phyloP scores from a whole-genome alignment of 2,329 filamentous ascomycete species.

The Neonectria coccinea region DNA sequence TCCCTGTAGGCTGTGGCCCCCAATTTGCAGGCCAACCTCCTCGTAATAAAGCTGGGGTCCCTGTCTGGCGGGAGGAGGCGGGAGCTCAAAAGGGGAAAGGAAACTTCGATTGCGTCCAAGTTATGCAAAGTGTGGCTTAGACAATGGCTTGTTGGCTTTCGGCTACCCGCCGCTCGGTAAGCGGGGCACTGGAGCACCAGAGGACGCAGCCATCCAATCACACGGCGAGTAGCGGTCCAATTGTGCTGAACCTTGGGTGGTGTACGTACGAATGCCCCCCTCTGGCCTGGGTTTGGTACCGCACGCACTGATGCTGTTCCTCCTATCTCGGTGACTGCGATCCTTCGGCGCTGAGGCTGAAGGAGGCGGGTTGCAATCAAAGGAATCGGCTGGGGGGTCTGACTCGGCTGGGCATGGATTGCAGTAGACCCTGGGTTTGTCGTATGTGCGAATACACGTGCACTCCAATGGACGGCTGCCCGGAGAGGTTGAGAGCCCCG shows the following conservation, averaged over 20 bases:
- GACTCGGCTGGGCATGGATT: constrained; percentile 1
- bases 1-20: not conserved
- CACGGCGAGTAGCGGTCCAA: not conserved
- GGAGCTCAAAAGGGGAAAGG: constrained; percentile 8
- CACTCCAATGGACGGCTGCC: too few relatives aligned
- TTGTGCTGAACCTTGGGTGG: constrained; percentile 10
- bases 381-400: constrained; percentile 14
- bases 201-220: constrained; percentile 27
- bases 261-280: not conserved
- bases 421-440: constrained; percentile 10
- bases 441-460: not conserved
- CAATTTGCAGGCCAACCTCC: not conserved
- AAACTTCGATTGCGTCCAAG: constrained; percentile 9
- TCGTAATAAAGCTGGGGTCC: not conserved
- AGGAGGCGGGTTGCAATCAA: constrained; percentile 10
- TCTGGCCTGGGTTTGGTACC: not conserved
- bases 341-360: constrained; percentile 17
- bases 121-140: constrained; percentile 41
- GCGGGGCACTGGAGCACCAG: constrained; percentile 23
- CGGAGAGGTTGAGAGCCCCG: not conserved
- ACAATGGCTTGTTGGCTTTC: constrained; percentile 31
- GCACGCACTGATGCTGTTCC: constrained; percentile 21
- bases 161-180: constrained; percentile 35
- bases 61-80: not conserved
- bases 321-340: constrained; percentile 2